Conservation (phyloP, 208 protist genomes). For the Wallacemonas sp. region DNA sequence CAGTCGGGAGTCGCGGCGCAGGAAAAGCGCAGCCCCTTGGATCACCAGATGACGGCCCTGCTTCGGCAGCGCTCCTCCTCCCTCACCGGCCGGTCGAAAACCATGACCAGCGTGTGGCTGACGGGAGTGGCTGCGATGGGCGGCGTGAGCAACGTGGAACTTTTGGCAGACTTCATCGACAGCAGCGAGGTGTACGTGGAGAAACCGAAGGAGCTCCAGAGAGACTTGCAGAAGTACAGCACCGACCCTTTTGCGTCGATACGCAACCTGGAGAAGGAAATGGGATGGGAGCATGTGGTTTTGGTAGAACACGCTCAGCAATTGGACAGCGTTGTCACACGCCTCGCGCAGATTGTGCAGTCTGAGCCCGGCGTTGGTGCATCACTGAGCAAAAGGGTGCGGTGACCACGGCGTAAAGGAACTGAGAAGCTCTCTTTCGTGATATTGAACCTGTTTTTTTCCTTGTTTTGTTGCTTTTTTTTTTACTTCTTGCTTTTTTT, state of each 20-base stretch:
- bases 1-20: background rate
- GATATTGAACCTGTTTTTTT: conserved; percentile 8
- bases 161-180: conserved; percentile 34
- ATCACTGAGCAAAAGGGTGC: conserved; percentile 8
- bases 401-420: background rate
- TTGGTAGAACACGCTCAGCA: conserved; percentile 32
- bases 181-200: conserved; percentile 25
- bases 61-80: conserved; percentile 12
- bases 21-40: background rate
- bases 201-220: conserved; percentile 13
- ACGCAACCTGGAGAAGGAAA: conserved; percentile 33
- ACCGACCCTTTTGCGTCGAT: conserved; percentile 18
- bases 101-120: conserved; percentile 14
- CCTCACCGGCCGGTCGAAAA: conserved; percentile 2
- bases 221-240: background rate
- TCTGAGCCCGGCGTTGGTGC: background rate
- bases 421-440: no score
- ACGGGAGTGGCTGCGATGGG: conserved; percentile 21
- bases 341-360: conserved; percentile 9
- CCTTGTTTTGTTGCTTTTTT: conserved; percentile 10
- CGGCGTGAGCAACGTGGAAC: conserved; percentile 29
- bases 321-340: conserved; percentile 25
- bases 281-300: conserved; percentile 22
- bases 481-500: conserved; percentile 1
- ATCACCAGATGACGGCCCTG: conserved; percentile 12